Conservation (phyloP, 495 filamentous ascomycete species). For the Elasticomyces elasticus region DNA sequence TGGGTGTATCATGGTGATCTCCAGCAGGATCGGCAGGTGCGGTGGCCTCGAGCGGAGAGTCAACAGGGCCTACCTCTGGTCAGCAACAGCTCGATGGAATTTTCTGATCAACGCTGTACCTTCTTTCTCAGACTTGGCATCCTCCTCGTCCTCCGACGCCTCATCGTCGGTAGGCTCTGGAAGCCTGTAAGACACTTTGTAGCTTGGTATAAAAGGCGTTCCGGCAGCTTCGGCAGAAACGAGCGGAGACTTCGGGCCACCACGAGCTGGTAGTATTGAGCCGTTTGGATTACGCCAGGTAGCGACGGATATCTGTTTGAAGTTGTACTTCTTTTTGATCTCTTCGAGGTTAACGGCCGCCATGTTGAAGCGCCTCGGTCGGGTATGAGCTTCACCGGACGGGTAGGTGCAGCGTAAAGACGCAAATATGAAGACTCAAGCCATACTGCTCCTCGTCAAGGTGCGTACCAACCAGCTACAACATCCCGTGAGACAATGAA, state of each 20-base stretch:
- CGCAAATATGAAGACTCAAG: too few species aligned
- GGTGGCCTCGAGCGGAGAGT: neutral
- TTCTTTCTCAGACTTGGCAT: neutral
- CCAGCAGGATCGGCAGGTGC: neutral
- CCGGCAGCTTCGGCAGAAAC: constrained; percentile 7
- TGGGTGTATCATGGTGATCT: neutral
- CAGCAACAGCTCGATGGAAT: neutral
- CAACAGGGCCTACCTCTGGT: neutral
- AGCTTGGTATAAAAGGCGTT: constrained; percentile 2
- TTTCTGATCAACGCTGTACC: neutral
- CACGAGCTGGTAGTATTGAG: constrained; percentile 5
- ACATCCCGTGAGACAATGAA: neutral
- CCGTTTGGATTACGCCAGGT: constrained; percentile 16
- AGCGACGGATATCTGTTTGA: constrained; percentile 13
- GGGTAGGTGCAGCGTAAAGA: too few species aligned
- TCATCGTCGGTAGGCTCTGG: constrained; percentile 19
- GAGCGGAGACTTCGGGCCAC: neutral
- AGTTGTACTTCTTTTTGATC: constrained; percentile 14
- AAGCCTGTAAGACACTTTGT: constrained; percentile 11
- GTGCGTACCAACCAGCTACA: neutral
- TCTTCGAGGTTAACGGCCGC: constrained; percentile 13
- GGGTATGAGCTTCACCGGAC: neutral
- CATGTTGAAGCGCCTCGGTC: too few species aligned
- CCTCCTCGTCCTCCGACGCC: constrained; percentile 8
- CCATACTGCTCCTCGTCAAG: neutral